Evolutionary conservation across 257 asterid genomes (phyloP), one percentile per base, ranked within the genome.

Genomic region (Leonotis leonurus): DNA sequence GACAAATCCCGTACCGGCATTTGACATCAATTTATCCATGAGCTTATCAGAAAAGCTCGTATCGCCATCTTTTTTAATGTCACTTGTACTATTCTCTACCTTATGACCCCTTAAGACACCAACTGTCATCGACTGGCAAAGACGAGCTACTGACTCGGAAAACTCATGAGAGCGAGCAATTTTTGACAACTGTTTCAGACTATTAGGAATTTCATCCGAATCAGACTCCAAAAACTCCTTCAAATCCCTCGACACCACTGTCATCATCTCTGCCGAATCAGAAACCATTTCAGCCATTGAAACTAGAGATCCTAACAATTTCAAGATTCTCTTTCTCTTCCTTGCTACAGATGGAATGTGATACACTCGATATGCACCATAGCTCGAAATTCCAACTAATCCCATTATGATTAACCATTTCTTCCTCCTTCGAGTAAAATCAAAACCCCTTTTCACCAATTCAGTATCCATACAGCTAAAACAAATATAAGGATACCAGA

Each of bases 131-230:
- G 96, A 78, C 73, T 82, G 86, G 9, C 84, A 80, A 54, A 84
- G 67, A 43, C 78, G 81, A 50, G 39, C 46, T 21, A 90, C 59
- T 0, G 95, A 78, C 44, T 75, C 75, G 0, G 82, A 76, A 51
- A 94, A 75, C 75, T 85, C 95, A 8, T 80, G 75, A 2, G 96
- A 93, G 43, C 80, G 76, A 48, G 95, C 78, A 49, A 93, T 73
- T 76, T 89, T 93, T 0, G 95, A 80, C 60, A 93, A 45, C 56
- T 93, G 99, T 90, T 75, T 87, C 80, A 93, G 73, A 73, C 95
- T 89, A 32, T 66, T 85, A 0, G 99, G 99, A 9, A 93, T 84
- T 70, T 93, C 94, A 69, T 87, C 92, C 2, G 95, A 70, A 71
- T 89, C 85, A 54, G 99, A 81, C 70, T 70, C 71, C 26, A 93